These are phyloP conservation scores for Sarocladiaceae sp. DNA, from an alignment of 2,329 filamentous ascomycete genomes.

Conservation along the genomic window DNA sequence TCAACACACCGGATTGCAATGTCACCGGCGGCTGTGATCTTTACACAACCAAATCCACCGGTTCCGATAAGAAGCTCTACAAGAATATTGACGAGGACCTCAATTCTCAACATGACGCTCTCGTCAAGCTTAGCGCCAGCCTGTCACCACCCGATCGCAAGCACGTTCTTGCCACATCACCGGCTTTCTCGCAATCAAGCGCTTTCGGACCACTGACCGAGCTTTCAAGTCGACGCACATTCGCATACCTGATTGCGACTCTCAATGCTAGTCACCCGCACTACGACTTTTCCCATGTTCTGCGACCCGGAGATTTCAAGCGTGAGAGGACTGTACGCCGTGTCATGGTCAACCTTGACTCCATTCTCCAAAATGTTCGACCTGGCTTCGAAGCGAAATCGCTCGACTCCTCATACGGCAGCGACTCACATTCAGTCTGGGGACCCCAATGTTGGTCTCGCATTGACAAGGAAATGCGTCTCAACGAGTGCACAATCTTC, in stretches of 20 bases:
- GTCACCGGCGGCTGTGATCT: slow-evolving; percentile 92
- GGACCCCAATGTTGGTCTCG: slow-evolving; percentile 87
- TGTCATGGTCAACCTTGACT: slow-evolving; percentile 85
- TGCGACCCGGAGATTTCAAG: slow-evolving; percentile 86
- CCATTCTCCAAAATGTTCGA: slow-evolving; percentile 79
- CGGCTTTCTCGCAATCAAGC: slow-evolving; percentile 71
- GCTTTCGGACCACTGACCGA: slow-evolving; percentile 90
- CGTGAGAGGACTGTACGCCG: slow-evolving; percentile 74
- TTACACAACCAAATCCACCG: slow-evolving; percentile 95
- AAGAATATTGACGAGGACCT: slow-evolving; percentile 90
- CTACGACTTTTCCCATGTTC: slow-evolving; percentile 93
- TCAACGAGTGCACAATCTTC: slow-evolving; percentile 85
- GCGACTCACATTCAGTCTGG: slow-evolving; percentile 63
- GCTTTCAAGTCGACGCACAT: slow-evolving; percentile 82
- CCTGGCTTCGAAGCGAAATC: slow-evolving; percentile 51
- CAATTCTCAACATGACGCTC: slow-evolving; percentile 84
- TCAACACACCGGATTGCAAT: slow-evolving; percentile 88
- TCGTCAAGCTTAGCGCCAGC: slow-evolving; percentile 80
- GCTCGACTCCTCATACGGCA: slow-evolving; percentile 35
- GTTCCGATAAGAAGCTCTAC: slow-evolving; percentile 94
- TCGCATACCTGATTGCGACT: slow-evolving; percentile 93
- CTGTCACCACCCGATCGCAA: slow-evolving; percentile 78
- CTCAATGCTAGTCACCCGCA: slow-evolving; percentile 87
- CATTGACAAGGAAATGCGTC: slow-evolving; percentile 90
- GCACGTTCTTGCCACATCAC: slow-evolving; percentile 65